Percentiles rank a stretch among this genome's conserved stretches.
These are phyloP conservation scores for Kodamaea arcana DNA, from an alignment of 1,139 yeast species.

Conservation along the genomic window DNA sequence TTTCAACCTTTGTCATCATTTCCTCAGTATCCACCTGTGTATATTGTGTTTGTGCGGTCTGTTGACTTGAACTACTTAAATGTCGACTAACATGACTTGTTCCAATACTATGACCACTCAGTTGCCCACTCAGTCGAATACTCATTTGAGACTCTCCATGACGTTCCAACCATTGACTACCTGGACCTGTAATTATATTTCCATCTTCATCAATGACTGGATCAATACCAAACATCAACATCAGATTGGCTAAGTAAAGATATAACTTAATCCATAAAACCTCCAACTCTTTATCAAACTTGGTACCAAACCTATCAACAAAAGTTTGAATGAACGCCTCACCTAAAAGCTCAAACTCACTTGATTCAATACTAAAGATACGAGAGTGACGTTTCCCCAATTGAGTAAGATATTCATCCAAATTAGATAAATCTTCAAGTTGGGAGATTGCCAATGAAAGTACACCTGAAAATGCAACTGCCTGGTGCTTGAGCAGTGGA, in stretches of 20 bases:
- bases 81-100: conserved; percentile 5
- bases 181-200: conserved; percentile 14
- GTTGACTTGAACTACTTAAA: no score
- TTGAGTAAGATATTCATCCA: conserved; percentile 59
- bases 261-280: conserved; percentile 71
- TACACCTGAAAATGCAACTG: conserved; percentile 77
- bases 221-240: conserved; percentile 63
- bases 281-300: conserved; percentile 49
- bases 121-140: conserved; percentile 13
- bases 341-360: conserved; percentile 75
- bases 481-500: conserved; percentile 68
- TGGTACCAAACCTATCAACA: conserved; percentile 55
- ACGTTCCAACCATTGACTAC: background rate
- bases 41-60: no score
- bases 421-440: conserved; percentile 32
- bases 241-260: conserved; percentile 59
- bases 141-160: conserved; percentile 6
- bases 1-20: background rate
- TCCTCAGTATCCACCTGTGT: conserved; percentile 6
- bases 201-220: conserved; percentile 38
- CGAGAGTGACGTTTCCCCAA: conserved; percentile 76
- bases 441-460: conserved; percentile 55
- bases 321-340: conserved; percentile 71
- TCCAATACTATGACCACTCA: conserved; percentile 5
- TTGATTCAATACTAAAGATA: conserved; percentile 69